Conservation (phyloP, 768 basidiomycete species). For the Stropharia rugosoannulata region DNA sequence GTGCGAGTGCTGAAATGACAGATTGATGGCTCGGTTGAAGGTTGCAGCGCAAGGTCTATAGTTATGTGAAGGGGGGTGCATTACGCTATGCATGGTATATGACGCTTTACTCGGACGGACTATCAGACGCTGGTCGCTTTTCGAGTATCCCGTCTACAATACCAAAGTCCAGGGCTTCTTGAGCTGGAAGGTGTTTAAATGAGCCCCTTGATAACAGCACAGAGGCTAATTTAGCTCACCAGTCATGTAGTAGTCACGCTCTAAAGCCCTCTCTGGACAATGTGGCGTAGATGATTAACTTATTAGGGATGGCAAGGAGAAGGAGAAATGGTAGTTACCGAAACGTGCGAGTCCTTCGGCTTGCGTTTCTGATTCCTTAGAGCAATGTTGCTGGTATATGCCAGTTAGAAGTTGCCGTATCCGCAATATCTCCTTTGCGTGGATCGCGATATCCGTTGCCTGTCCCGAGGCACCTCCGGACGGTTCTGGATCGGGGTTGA, state of each 20-base stretch:
- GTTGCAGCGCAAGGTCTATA: neutral
- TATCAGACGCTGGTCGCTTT: constrained; percentile 61
- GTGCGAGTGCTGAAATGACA: neutral
- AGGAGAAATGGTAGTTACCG: constrained; percentile 45
- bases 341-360: constrained; percentile 73
- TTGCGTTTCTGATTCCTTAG: constrained; percentile 58
- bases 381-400: constrained; percentile 90
- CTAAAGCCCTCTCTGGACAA: constrained; percentile 75
- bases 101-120: constrained; percentile 11
- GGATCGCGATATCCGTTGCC: constrained; percentile 96
- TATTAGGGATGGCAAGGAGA: constrained; percentile 11
- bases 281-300: constrained; percentile 21
- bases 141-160: constrained; percentile 92
- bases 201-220: constrained; percentile 19
- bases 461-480: constrained; percentile 96
- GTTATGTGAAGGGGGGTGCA: neutral
- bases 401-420: constrained; percentile 80
- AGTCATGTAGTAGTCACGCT: constrained; percentile 97
- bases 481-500: constrained; percentile 62
- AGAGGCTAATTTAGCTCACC: constrained; percentile 39
- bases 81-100: constrained; percentile 2
- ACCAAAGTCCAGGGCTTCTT: constrained; percentile 88
- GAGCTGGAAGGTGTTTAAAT: constrained; percentile 44
- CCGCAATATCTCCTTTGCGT: constrained; percentile 93
- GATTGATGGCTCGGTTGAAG: neutral